phyloP scores from a whole-genome alignment of 1,284 basidiomycete species.

The Ceratobasidium sp. region DNA sequence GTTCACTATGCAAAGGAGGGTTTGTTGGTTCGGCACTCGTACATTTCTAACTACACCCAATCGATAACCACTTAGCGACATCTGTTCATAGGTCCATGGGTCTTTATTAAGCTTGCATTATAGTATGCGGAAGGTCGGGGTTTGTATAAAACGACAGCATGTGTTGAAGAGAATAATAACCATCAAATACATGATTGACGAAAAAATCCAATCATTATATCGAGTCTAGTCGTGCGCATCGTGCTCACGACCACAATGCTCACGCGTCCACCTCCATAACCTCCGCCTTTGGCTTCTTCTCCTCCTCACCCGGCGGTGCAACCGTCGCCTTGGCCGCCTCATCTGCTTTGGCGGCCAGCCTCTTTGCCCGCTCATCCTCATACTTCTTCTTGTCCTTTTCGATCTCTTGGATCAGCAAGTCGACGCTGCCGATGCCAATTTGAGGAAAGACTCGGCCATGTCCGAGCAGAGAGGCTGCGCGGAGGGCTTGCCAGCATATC shows the following conservation, averaged over 20 bases:
- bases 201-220: no score
- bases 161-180: no score
- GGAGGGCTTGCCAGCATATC: slow-evolving; percentile 46
- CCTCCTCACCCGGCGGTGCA: slow-evolving; percentile 3
- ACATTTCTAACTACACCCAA: no score
- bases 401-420: slow-evolving; percentile 46
- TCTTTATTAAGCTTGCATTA: no score
- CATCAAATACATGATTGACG: no score
- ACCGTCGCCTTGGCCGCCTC: slow-evolving; percentile 25
- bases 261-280: slow-evolving; percentile 34
- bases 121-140: no score
- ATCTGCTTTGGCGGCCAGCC: slow-evolving; percentile 29
- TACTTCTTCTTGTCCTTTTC: slow-evolving; percentile 43
- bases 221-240: no score
- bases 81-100: no score
- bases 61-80: no score
- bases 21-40: no score
- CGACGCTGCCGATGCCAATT: slow-evolving; percentile 42
- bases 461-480: slow-evolving; percentile 46
- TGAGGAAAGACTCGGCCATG: slow-evolving; percentile 46
- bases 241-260: neutral
- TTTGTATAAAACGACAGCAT: no score
- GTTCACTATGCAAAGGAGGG: no score
- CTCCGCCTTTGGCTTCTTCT: slow-evolving; percentile 21
- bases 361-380: slow-evolving; percentile 35